Conservation (phyloP, 2,329 filamentous ascomycete genomes). For the Lecanoromycetidae sp. region DNA sequence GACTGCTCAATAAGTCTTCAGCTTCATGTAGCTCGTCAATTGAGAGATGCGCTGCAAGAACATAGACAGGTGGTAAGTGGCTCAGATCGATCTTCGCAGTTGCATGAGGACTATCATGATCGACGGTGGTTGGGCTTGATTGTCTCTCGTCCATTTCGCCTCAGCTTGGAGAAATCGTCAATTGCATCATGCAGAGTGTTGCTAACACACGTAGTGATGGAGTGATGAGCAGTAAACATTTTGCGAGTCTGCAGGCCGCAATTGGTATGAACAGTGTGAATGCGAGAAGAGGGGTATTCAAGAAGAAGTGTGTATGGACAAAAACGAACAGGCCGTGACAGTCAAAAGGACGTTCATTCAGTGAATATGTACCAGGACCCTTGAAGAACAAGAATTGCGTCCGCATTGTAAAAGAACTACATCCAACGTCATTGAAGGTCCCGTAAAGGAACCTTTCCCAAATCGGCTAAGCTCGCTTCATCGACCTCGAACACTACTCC, state of each 20-base stretch:
- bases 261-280: not conserved
- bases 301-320: not conserved
- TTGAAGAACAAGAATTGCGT: not conserved
- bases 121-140: not conserved
- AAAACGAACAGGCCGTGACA: not conserved
- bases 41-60: conserved; percentile 59
- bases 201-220: not conserved
- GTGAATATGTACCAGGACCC: not conserved
- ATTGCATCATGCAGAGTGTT: not conserved
- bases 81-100: conserved; percentile 28
- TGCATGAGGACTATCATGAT: not conserved
- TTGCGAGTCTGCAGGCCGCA: not conserved
- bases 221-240: not conserved
- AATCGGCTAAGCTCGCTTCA: no score
- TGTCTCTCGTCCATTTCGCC: conserved; percentile 2
- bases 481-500: no score
- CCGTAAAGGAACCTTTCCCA: no score
- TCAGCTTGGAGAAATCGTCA: not conserved
- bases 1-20: conserved; percentile 48
- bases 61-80: conserved; percentile 52
- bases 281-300: not conserved
- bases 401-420: not conserved
- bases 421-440: not conserved
- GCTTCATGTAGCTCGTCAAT: conserved; percentile 50
- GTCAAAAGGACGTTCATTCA: not conserved